phyloP scores from a whole-genome alignment of 1,284 basidiomycete species.

The Coniophora puteana region DNA sequence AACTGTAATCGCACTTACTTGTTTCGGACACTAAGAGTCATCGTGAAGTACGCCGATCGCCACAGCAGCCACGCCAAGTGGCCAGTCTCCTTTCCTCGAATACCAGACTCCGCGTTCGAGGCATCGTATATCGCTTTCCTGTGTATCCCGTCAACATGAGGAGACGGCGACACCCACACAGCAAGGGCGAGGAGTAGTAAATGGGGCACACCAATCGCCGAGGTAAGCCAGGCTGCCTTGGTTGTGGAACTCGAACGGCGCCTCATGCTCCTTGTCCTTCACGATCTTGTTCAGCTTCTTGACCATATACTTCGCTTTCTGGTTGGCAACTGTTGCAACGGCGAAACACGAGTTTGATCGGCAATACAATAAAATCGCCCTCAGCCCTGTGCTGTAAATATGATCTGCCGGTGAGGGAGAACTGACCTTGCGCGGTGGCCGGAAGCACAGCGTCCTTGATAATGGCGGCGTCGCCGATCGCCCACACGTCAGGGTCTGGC shows the following conservation, averaged over 20 bases:
- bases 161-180: conserved; percentile 2
- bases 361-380: conserved; percentile 19
- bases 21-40: conserved; percentile 75
- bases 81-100: conserved; percentile 64
- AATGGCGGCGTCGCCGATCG: conserved; percentile 77
- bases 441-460: conserved; percentile 65
- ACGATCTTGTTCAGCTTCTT: conserved; percentile 66
- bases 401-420: conserved; percentile 8
- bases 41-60: conserved; percentile 79
- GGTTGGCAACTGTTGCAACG: conserved; percentile 61
- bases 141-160: conserved; percentile 3
- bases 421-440: conserved; percentile 75
- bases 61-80: conserved; percentile 76
- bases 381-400: conserved; percentile 22
- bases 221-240: conserved; percentile 79
- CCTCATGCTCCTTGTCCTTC: conserved; percentile 34
- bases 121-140: conserved; percentile 80
- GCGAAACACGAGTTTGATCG: conserved; percentile 1
- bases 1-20: conserved; percentile 41
- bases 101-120: conserved; percentile 45
- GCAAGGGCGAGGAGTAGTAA: conserved; percentile 4
- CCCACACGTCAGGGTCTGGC: conserved; percentile 73
- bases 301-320: conserved; percentile 73
- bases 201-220: conserved; percentile 57
- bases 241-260: conserved; percentile 68